Conservation (phyloP, 345 rosid species). For the Arabidopsis thaliana region TAIR10.1 NC_003074.8:18761501-18762000, state of each 20-base stretch:
- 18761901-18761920: constrained; percentile 81
- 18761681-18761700: neutral
- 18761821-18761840: constrained; percentile 53
- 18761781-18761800: constrained; percentile 17
- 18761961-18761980: neutral
- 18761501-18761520: neutral
- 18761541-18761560: constrained; percentile 36
- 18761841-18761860: constrained; percentile 81
- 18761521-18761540: constrained; percentile 11
- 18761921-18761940: constrained; percentile 85
- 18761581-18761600: neutral
- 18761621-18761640: constrained; percentile 11
- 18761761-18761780: constrained; percentile 5
- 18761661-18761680: constrained; percentile 8
- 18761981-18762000: neutral
- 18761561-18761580: constrained; percentile 30
- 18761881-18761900: constrained; percentile 82
- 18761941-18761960: constrained; percentile 67
- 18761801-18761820: neutral
- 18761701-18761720: constrained; percentile 38
- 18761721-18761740: constrained; percentile 44
- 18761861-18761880: constrained; percentile 87
- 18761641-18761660: neutral
- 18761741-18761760: constrained; percentile 43
- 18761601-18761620: neutral